Conservation (phyloP, 2,329 filamentous ascomycete genomes). For the Talaromyces albobiverticillius region DNA sequence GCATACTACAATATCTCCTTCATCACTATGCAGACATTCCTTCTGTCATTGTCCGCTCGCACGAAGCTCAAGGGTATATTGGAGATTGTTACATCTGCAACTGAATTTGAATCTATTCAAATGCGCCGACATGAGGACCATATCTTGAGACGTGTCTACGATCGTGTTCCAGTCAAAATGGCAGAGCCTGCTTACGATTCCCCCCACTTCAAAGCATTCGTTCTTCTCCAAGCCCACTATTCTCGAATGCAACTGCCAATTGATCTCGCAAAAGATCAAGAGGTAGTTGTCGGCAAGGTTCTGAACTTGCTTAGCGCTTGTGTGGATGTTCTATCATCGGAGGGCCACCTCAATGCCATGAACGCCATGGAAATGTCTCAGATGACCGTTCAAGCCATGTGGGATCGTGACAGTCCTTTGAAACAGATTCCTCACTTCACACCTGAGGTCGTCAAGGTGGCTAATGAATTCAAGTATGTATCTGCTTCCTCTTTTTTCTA, state of each 20-base stretch:
- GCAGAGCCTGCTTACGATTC: constrained; percentile 79
- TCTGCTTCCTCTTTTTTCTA: constrained; percentile 23
- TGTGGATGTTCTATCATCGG: constrained; percentile 92
- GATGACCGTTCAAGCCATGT: constrained; percentile 99
- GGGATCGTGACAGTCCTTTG: constrained; percentile 93
- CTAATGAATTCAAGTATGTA: constrained; percentile 71
- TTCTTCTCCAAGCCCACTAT: constrained; percentile 96
- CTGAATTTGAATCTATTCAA: constrained; percentile 93
- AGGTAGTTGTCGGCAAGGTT: constrained; percentile 78
- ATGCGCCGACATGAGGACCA: constrained; percentile 89
- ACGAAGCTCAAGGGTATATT: constrained; percentile 97
- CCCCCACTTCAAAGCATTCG: constrained; percentile 97
- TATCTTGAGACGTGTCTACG: constrained; percentile 86
- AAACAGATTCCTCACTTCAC: constrained; percentile 98
- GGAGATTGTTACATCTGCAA: constrained; percentile 94
- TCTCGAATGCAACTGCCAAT: constrained; percentile 95
- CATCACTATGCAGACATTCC: constrained; percentile 98
- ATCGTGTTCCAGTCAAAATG: constrained; percentile 94
- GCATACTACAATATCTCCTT: constrained; percentile 99
- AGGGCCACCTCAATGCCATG: constrained; percentile 95
- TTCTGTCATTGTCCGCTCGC: constrained; percentile 80
- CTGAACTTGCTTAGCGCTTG: constrained; percentile 85
- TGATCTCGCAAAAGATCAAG: constrained; percentile 93
- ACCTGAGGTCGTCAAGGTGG: constrained; percentile 75
- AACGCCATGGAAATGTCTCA: constrained; percentile 99